Conservation (phyloP, 768 basidiomycete genomes). For the Calocera viscosa region DNA sequence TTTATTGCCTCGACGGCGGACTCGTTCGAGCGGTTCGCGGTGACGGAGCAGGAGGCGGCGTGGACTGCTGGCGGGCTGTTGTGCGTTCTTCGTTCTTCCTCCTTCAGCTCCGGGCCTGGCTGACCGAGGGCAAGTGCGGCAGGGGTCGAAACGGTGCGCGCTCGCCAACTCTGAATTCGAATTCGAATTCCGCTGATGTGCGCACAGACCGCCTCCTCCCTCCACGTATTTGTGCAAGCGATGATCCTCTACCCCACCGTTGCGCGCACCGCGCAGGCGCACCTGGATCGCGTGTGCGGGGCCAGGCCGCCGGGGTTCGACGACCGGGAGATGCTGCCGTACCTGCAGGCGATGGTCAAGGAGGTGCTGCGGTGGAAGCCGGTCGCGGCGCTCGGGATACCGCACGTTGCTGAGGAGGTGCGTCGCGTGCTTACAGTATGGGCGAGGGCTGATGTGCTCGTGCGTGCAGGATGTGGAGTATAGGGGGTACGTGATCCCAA, state of each 20-base stretch:
- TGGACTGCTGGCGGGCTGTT: conserved; percentile 6
- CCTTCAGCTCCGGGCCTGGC: neutral
- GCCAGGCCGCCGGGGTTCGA: neutral
- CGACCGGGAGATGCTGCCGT: neutral
- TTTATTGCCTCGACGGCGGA: neutral
- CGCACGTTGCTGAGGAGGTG: neutral
- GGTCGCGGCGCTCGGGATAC: neutral
- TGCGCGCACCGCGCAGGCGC: neutral
- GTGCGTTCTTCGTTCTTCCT: neutral
- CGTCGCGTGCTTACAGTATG: no score
- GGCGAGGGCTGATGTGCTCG: no score
- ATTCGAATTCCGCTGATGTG: neutral
- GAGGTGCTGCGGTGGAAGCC: neutral
- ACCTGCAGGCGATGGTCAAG: neutral
- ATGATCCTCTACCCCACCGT: conserved; percentile 7
- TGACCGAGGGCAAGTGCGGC: neutral
- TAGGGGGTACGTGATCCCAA: conserved; percentile 15
- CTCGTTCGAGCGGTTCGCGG: neutral
- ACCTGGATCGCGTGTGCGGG: neutral
- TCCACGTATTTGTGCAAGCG: neutral
- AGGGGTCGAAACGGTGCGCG: neutral
- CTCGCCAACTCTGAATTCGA: neutral
- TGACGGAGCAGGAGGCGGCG: neutral
- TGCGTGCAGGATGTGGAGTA: neutral
- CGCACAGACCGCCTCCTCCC: neutral